Base-by-base conservation (phyloP, 2,329 filamentous ascomycete species). In the Penicillium sclerotigenum region DNA sequence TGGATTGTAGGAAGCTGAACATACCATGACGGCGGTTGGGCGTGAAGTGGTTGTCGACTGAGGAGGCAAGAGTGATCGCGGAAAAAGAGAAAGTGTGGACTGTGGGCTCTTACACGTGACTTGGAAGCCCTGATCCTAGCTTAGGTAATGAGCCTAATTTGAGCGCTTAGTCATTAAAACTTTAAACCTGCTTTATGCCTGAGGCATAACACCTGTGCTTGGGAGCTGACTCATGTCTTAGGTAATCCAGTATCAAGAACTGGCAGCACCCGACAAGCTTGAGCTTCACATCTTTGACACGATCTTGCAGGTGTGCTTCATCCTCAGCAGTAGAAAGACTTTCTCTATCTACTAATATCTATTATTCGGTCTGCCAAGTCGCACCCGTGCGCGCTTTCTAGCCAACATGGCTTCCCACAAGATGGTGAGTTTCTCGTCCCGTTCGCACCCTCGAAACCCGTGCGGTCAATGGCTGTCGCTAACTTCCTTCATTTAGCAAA, bases 391-490 rank as follows among this genome's bases (percentile, higher is more conserved):
- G 76, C 76, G 66, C 64, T 59, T 49, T 54, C 40, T 50, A 59
- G 66, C 62, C 59, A 65, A 42, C 73, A 86, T 76, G 86, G 85
- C 87, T 74, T 70, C 76, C 61, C 93, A 96, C 84, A 96, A 99
- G 84, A 97, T 99, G 94, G 94, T 97, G 82, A 83, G 90, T 87
- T 51, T 53, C 56, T 43, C 33, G 38, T 56, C 47, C 52, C 59
- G 55, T 51, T 52, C 60, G 46, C 40, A 54, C 43, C 55, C 49
- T 46, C 48, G 16, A 43, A 31, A 47, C 54, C 61, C 46, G 31
- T 58, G 54, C 49, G 49, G 49, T 60, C 64, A 63, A 64, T 65
- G 77, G 81, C 86, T 88, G 80, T 89, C 82, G 63, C 56, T 58
- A 62, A 63, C 52, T 36, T 43, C 49, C 56, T 29, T 46, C 50